Base-by-base conservation (phyloP, 306 rosid genomes). In the Albizia julibrissin region DNA sequence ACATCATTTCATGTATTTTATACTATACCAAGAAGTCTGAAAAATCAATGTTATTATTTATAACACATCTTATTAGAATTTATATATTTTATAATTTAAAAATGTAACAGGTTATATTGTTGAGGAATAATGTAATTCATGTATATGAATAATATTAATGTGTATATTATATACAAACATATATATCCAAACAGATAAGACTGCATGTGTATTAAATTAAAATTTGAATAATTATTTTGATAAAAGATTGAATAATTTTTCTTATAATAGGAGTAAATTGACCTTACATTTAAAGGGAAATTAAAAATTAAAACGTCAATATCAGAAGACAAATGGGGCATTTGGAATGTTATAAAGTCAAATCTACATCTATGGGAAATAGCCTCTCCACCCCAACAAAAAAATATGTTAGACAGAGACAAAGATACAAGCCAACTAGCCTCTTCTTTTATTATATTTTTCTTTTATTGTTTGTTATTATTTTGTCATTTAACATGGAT, bases 291-390 rank as follows among this genome's bases (percentile, higher is more conserved):
- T 61, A 46, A 68, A 59, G 3, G 10, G 14, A 5, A 72, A 64
- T 18, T 13, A 72, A 42, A 50, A 24, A 73, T 27, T 14, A 44
- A 37, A 37, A 10, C 4, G 59, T 83, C 70, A 27, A 21, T 26
- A 43, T 81, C 54, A 15, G 29, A 18, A 2, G 34, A 42, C 42
- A 34, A 47, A 37, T 37, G 15, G 49, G 49, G 44, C 37, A 50
- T 31, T 54, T 50, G 26, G 8, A 29, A 72, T 24, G 14, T 47
- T 29, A 68, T 11, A 16, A 81, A 72, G 87, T 84, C 80, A 84
- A 72, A 72, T 82, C 87, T 58, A 82, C 56, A 59, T 59, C 31
- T 16, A 59, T 22, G 5, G 66, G 66, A 10, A 59, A 10, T 59
- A 24, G 29, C 59, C 24, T 5, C 24, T 52, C 24, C 24, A 6